Base-by-base conservation (phyloP, 208 protist species). In the Leishmania braziliensis region DNA sequence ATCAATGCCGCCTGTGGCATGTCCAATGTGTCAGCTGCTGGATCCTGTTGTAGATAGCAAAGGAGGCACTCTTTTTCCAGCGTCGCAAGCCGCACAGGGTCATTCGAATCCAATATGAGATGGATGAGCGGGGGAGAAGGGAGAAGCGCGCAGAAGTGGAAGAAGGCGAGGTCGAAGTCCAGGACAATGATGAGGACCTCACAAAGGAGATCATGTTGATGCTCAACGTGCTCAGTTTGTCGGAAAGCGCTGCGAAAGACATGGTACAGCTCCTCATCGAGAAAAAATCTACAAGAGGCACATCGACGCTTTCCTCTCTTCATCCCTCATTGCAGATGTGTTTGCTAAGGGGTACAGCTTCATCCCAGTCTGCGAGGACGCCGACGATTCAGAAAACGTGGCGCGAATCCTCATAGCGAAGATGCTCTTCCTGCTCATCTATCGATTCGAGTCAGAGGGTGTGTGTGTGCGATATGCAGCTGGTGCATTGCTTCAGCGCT, bases 211-310 rank as follows among this genome's bases (percentile, higher is more conserved):
- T 90, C 54, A 87, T 83, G 43, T 88, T 93, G 63, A 95, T 95
- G 90, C 85, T 92, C n/a, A 90, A 91, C 63, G 85, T 90, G 23
- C 87, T 95, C 56, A 87, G 90, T 50, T 80, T 95, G 36, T 94
- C 90, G 48, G 90, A 93, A 77, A 90, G 83, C 66, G 88, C 77
- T 43, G 87, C 88, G 66, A 82, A 84, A 23, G 88, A 89, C 51
- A 88, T 91, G 76, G 78, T 93, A 10, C 85, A 84, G 58, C 46
- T 74, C 9, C 81, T 82, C 23, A 90, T 93, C 36, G 83, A 87
- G 29, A 8, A 8, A 62, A 75, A 43, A 84, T 92, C 72, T 95
- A 88, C 85, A 84, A 81, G 53, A 82, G 92, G 65, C 88, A 93
- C 84, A 82, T 82, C 26, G 86, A 91, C 70, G 78, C 85, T 29